Conservation (phyloP, 192 early-diverging fungal genomes). For the Coemansia sp. region DNA sequence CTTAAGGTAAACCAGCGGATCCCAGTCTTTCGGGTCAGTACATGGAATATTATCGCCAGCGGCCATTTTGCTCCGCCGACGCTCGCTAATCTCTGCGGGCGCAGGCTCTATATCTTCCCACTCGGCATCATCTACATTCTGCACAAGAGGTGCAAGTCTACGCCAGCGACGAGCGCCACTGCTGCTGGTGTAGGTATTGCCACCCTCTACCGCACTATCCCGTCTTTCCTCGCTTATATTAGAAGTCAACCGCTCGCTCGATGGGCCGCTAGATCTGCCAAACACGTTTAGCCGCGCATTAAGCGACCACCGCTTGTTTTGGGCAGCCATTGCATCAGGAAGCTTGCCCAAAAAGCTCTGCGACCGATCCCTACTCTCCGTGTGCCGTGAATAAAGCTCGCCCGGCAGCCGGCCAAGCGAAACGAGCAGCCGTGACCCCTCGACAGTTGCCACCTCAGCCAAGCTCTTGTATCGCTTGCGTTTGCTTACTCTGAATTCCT, state of each 20-base stretch:
- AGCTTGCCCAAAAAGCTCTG: not conserved
- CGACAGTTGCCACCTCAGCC: constrained; percentile 37
- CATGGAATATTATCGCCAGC: not conserved
- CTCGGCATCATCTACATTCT: not conserved
- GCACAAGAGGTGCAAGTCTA: too few relatives aligned
- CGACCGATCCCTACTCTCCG: constrained; percentile 15
- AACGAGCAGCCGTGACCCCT: constrained; percentile 42
- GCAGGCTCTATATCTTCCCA: constrained; percentile 2
- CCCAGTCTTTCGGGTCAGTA: constrained; percentile 10
- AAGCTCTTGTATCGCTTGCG: constrained; percentile 42
- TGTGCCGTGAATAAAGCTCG: constrained; percentile 18
- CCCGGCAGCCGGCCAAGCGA: constrained; percentile 24
- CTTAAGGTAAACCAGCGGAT: constrained; percentile 34
- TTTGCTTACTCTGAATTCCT: not conserved
- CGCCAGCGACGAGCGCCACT: too few relatives aligned
- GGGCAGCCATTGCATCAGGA: not conserved
- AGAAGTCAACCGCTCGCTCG: not conserved
- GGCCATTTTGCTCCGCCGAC: constrained; percentile 4
- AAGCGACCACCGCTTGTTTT: constrained; percentile 18
- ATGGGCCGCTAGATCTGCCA: not conserved
- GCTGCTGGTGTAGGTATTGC: not conserved
- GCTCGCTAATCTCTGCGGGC: not conserved
- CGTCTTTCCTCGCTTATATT: not conserved
- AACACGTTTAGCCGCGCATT: not conserved
- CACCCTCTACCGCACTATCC: not conserved